Evolutionary conservation across 768 basidiomycete species (phyloP), one percentile per base, ranked within the genome.

Genomic region (Tulasnella sp.): DNA sequence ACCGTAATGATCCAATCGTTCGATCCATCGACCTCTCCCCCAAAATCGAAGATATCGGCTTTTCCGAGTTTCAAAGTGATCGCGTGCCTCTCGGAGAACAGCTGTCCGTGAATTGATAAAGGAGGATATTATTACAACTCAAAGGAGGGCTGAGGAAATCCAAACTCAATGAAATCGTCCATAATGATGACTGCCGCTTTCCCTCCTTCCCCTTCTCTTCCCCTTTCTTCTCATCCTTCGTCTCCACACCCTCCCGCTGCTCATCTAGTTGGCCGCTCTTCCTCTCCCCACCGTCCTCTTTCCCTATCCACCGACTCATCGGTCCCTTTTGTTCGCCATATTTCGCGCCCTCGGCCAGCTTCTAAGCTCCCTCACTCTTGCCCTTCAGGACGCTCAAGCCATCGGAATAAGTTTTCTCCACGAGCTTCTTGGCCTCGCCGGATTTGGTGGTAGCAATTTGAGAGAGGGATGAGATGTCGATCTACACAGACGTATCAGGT

Each of bases 341-440:
- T n/a, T 46, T 48, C 24, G 76, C 40, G 36, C 75, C 79, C 58
- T 80, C 79, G 19, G 48, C 80, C 40, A 68, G 39, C 77, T 80
- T 40, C 68, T 78, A 52, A 0, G 80, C 80, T 58, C 74, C 36
- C n/a, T 80, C 80, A 21, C 31, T 36, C 77, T 80, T 80, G 31
- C 72, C 76, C 52, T 80, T 80, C 48, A 78, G 58, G 19, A 78
- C 77, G 36, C 58, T n/a, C 19, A 78, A 31, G 1, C 72, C 46
- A 21, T 78, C 77, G 46, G 34, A 31, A 16, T 78, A 78, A 7
- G 77, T 78, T 34, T 78, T 68, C 18, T 78, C 34, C 19, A 42
- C 2, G n/a, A 78, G 38, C 21, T 78, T 71, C 62, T 78, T 36
- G 21, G 77, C 77, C 6, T 78, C 77, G 0, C 39, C 38, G 24